phyloP scores from a whole-genome alignment of 768 basidiomycete genomes.

The Dacryopinax primogenitus region DNA sequence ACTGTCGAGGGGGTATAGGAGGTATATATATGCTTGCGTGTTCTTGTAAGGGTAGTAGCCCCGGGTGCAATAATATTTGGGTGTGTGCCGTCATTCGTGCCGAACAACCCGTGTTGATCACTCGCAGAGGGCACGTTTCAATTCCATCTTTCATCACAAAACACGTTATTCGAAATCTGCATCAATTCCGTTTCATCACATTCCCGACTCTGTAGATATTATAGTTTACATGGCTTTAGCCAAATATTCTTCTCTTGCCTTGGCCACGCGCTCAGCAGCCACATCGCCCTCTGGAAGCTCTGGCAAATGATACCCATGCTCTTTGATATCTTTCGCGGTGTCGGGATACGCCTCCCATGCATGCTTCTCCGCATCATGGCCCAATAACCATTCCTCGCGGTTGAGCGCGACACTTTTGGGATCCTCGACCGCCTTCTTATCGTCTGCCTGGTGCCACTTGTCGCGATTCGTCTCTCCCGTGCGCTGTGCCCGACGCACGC shows the following conservation, averaged over 20 bases:
- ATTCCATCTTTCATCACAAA: no score
- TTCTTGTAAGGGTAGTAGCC: not conserved
- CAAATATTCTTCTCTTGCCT: not conserved
- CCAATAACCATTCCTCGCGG: slow-evolving; percentile 24
- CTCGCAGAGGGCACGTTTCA: no score
- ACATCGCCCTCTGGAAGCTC: slow-evolving; percentile 13
- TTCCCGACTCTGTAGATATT: not conserved
- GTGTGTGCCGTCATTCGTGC: no score
- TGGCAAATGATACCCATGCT: slow-evolving; percentile 22
- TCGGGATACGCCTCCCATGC: slow-evolving; percentile 20
- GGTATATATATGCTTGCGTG: not conserved
- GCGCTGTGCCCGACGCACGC: slow-evolving; percentile 19
- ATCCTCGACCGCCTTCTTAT: slow-evolving; percentile 14
- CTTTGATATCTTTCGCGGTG: slow-evolving; percentile 19
- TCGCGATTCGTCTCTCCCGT: slow-evolving; percentile 23
- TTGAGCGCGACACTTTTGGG: slow-evolving; percentile 16
- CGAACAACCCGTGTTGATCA: no score
- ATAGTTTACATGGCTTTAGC: not conserved
- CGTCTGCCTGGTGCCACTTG: slow-evolving; percentile 21
- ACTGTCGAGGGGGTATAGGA: not conserved
- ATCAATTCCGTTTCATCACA: not conserved
- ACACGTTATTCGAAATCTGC: no score
- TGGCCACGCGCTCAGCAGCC: not conserved
- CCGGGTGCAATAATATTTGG: not conserved
- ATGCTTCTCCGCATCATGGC: slow-evolving; percentile 24